Conservation (phyloP, 192 early-diverging fungal species). For the Coemansia sp. region DNA sequence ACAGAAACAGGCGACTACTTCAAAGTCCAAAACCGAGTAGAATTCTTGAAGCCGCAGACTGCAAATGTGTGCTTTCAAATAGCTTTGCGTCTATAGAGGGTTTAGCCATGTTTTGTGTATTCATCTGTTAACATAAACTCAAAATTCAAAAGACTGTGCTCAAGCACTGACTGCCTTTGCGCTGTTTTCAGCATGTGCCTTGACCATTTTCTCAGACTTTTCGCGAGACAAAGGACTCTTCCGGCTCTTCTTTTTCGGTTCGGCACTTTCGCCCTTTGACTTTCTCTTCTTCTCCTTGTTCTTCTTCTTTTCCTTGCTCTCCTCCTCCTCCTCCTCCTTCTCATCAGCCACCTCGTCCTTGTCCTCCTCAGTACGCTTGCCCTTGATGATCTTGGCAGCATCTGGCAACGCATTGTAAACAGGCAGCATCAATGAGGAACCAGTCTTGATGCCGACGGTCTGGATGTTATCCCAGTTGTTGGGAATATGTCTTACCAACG, state of each 20-base stretch:
- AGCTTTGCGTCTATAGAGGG: neutral
- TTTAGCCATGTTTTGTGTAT: conserved; percentile 3
- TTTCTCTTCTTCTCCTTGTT: neutral
- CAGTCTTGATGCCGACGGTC: conserved; percentile 81
- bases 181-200: conserved; percentile 15
- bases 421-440: conserved; percentile 75
- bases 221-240: conserved; percentile 40
- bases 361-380: neutral
- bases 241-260: conserved; percentile 23
- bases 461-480: conserved; percentile 82
- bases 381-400: conserved; percentile 12
- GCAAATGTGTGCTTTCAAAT: neutral
- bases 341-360: conserved; percentile 6
- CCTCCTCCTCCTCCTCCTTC: neutral
- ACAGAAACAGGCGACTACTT: conserved; percentile 1
- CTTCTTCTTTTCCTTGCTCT: conserved; percentile 1
- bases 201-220: conserved; percentile 10
- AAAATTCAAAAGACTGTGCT: too few species aligned
- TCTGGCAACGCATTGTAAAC: conserved; percentile 69
- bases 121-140: too few species aligned
- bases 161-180: neutral
- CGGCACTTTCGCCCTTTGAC: neutral
- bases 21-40: conserved; percentile 37
- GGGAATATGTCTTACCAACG: conserved; percentile 66
- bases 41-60: neutral